A percentile compares a stretch with the other conserved stretches of the same genome.
These are phyloP conservation scores for Yamagishiella unicocca DNA, from an alignment of 139 green algal species.

Conservation along the genomic window DNA sequence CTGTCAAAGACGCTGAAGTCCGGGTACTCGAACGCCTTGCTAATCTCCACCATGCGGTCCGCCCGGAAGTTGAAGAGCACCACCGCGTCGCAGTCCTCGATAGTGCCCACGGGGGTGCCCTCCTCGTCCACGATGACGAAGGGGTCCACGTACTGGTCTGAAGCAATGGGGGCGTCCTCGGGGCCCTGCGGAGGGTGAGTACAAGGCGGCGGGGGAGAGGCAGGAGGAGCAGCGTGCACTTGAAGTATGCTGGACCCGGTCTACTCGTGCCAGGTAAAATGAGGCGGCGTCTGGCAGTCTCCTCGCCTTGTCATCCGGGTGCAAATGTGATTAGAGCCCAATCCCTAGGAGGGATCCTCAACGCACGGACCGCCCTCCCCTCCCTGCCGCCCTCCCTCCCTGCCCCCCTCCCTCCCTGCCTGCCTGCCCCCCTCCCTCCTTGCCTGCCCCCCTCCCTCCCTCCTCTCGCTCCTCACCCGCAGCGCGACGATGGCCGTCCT, in stretches of 20 bases:
- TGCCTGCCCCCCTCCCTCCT: background rate
- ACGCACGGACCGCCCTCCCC: too few relatives aligned
- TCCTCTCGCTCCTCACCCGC: constrained; percentile 64
- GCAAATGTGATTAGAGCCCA: too few relatives aligned
- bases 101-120: constrained; percentile 88
- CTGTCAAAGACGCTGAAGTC: constrained; percentile 78
- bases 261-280: too few relatives aligned
- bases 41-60: constrained; percentile 95
- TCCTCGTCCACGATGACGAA: constrained; percentile 91
- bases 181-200: background rate
- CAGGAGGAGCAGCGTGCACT: too few relatives aligned
- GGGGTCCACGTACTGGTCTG: constrained; percentile 87
- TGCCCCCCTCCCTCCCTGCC: too few relatives aligned
- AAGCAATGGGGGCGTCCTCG: constrained; percentile 72
- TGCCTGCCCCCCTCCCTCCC: background rate
- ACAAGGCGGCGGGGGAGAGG: too few relatives aligned
- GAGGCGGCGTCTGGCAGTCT: too few relatives aligned
- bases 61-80: constrained; percentile 97
- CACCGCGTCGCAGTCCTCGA: constrained; percentile 93
- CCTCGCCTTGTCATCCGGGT: too few relatives aligned
- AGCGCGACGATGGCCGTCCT: constrained; percentile 83
- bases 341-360: too few relatives aligned
- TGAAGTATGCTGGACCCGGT: too few relatives aligned
- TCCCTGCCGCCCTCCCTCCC: too few relatives aligned
- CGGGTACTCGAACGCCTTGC: constrained; percentile 95